phyloP scores from a whole-genome alignment of 345 rosid genomes.

The Arabidopsis arenosa region DNA sequence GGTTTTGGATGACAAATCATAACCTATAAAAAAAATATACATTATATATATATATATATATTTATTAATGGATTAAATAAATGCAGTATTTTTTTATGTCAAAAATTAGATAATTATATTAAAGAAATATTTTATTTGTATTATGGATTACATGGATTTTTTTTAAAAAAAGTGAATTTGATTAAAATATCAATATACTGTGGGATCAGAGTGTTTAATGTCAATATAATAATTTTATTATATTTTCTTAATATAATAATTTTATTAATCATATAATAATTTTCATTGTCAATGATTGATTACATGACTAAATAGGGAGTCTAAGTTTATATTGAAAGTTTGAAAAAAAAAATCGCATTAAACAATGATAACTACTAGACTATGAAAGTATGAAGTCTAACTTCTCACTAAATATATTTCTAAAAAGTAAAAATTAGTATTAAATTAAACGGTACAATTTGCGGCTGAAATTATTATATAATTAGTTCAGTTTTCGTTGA shows the following conservation, averaged over 20 bases:
- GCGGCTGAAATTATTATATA: not conserved
- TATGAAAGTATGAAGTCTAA: slow-evolving; percentile 5
- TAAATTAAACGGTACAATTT: not conserved
- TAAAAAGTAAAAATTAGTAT: not conserved
- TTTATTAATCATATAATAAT: not conserved
- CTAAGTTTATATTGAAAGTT: not conserved
- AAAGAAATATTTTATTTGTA: not conserved
- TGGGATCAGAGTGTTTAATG: not conserved
- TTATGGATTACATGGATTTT: not conserved
- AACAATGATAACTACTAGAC: not conserved
- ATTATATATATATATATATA: too few species aligned
- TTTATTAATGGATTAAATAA: not conserved
- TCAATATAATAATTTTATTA: not conserved
- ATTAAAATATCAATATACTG: not conserved
- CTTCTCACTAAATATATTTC: not conserved
- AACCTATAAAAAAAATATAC: too few species aligned
- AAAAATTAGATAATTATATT: not conserved
- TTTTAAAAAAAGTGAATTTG: not conserved
- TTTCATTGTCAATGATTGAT: not conserved
- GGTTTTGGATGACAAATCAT: not conserved
- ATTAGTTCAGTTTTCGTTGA: not conserved
- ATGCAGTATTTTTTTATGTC: too few species aligned
- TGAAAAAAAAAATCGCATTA: not conserved
- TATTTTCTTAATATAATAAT: too few species aligned
- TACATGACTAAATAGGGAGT: not conserved